phyloP scores from a whole-genome alignment of 139 green algal genomes.

The Tetraselmis striata region DNA sequence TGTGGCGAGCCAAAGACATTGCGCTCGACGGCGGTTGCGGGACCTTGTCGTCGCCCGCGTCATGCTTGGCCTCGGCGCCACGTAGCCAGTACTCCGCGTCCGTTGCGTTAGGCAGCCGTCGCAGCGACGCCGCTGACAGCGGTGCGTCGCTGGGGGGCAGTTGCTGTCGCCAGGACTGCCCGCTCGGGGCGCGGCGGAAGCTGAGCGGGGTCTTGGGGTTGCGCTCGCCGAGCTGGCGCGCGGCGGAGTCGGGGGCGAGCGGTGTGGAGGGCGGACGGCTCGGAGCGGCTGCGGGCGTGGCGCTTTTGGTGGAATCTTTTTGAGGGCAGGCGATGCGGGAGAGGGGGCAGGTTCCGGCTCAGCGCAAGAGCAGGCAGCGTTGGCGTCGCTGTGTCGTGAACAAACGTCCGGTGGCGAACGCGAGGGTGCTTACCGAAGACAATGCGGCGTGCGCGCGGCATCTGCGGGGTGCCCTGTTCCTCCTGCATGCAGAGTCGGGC shows the following conservation, averaged over 20 bases:
- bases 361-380: neutral
- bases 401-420: neutral
- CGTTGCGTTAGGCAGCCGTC: neutral
- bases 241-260: neutral
- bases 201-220: neutral
- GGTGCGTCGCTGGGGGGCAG: neutral
- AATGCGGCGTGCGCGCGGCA: neutral
- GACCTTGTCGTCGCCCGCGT: neutral
- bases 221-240: neutral
- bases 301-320: too few species aligned
- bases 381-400: neutral
- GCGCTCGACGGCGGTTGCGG: too few species aligned
- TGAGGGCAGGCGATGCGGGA: neutral
- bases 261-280: too few species aligned
- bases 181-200: neutral
- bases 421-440: neutral
- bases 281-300: too few species aligned
- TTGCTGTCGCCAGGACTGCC: neutral
- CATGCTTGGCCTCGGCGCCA: neutral
- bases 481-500: too few species aligned
- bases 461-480: neutral
- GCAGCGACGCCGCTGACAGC: neutral
- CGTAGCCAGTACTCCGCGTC: neutral
- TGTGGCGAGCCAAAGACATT: too few species aligned
- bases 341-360: neutral